phyloP scores from a whole-genome alignment of 23 red algal species.

The Agarophyton chilense region DNA sequence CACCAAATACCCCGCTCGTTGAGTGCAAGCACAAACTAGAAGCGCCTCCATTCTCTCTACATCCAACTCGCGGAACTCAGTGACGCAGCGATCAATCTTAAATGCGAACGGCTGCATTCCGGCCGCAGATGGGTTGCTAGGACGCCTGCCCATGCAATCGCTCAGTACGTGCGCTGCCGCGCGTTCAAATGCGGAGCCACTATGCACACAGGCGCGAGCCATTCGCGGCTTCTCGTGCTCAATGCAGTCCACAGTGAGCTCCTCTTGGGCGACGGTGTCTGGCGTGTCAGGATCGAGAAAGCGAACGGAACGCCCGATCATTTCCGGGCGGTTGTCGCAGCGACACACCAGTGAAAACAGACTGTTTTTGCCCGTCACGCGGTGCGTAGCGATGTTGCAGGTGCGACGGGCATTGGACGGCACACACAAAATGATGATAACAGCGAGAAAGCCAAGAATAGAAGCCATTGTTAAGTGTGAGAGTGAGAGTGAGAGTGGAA shows the following conservation, averaged over 20 bases:
- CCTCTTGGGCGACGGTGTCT: conserved; percentile 38
- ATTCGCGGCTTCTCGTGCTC: conserved; percentile 7
- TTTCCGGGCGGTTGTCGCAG: conserved; percentile 18
- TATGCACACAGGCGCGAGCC: conserved; percentile 17
- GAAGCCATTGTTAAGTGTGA: neutral
- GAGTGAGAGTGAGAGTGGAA: too few species aligned
- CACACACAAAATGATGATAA: neutral
- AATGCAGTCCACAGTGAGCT: conserved; percentile 42
- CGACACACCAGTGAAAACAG: conserved; percentile 50
- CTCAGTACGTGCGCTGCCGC: conserved; percentile 20
- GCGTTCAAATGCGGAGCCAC: conserved; percentile 13
- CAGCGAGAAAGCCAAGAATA: neutral
- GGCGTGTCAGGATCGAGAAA: conserved; percentile 30
- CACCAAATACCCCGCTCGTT: conserved; percentile 30
- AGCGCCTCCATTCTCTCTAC: conserved; percentile 39
- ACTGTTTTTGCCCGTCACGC: conserved; percentile 48
- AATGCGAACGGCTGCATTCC: conserved; percentile 14
- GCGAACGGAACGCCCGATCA: conserved; percentile 40
- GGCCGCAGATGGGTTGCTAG: conserved; percentile 21
- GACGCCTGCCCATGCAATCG: conserved; percentile 34
- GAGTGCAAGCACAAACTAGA: conserved; percentile 47
- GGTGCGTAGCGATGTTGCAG: conserved; percentile 38
- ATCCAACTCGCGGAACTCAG: conserved; percentile 49
- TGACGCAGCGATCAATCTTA: conserved; percentile 7
- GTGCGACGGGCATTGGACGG: neutral